These are phyloP conservation scores for Hypomontagnella submonticulosa DNA, from an alignment of 495 filamentous ascomycete genomes.

Conservation along the genomic window DNA sequence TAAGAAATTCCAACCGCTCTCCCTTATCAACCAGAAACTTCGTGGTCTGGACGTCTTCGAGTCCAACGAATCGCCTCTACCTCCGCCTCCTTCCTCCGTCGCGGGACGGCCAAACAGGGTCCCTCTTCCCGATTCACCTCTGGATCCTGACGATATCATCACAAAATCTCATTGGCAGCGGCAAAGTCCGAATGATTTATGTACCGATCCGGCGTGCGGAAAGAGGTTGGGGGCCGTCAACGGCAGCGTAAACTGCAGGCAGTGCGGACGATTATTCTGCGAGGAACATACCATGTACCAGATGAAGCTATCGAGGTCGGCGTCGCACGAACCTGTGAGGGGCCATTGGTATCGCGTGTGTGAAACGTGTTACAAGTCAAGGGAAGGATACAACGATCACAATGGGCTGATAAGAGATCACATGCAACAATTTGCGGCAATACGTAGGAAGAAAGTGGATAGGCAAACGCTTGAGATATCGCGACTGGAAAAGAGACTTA, in stretches of 20 bases:
- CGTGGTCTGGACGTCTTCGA: constrained; percentile 98
- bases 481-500: constrained; percentile 88
- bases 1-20: constrained; percentile 93
- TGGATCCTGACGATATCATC: constrained; percentile 89
- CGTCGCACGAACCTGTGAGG: constrained; percentile 89
- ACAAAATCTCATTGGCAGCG: constrained; percentile 90
- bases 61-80: constrained; percentile 75
- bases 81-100: constrained; percentile 29
- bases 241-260: constrained; percentile 89
- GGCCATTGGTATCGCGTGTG: constrained; percentile 95
- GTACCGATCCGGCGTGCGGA: constrained; percentile 87
- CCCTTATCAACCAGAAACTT: constrained; percentile 86
- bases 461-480: constrained; percentile 86
- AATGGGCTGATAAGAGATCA: constrained; percentile 76
- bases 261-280: constrained; percentile 93
- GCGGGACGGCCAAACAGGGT: constrained; percentile 39
- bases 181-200: constrained; percentile 75
- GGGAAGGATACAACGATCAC: constrained; percentile 95
- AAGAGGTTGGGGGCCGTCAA: constrained; percentile 79
- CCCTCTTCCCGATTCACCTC: constrained; percentile 53
- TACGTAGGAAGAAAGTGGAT: constrained; percentile 82
- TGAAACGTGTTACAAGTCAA: constrained; percentile 96
- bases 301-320: constrained; percentile 94
- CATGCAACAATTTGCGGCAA: constrained; percentile 70
- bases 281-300: constrained; percentile 99